Percentiles rank a stretch among this genome's conserved stretches.
These are phyloP conservation scores for Puccinia novopanici DNA, from an alignment of 1,284 basidiomycete species.

Conservation along the genomic window DNA sequence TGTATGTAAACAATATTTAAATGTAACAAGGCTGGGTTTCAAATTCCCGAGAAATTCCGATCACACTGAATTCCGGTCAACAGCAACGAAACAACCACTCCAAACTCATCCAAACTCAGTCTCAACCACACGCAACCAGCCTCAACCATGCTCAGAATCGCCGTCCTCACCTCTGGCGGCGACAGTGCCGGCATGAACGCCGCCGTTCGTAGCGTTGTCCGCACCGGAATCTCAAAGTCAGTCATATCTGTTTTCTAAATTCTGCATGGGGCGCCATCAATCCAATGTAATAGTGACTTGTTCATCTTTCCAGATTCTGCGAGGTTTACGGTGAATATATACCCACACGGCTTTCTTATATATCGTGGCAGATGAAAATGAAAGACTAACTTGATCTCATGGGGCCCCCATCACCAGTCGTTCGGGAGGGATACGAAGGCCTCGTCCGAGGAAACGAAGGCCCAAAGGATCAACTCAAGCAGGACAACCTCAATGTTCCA, in stretches of 20 bases:
- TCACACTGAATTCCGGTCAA: neutral
- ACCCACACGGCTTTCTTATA: neutral
- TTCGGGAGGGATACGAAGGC: slow-evolving; percentile 96
- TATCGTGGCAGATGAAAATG: neutral
- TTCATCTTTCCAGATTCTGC: neutral
- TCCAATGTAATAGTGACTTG: slow-evolving; percentile 30
- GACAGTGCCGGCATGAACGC: slow-evolving; percentile 89
- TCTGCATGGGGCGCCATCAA: neutral
- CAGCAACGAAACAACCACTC: neutral
- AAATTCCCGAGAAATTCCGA: too few species aligned
- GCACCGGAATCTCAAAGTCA: slow-evolving; percentile 82
- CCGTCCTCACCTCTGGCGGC: slow-evolving; percentile 91
- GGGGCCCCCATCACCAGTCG: slow-evolving; percentile 67
- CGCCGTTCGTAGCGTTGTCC: slow-evolving; percentile 84
- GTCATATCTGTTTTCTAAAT: slow-evolving; percentile 56
- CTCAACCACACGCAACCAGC: neutral
- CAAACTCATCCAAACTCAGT: neutral
- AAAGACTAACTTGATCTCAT: neutral
- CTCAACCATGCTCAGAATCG: slow-evolving; percentile 66
- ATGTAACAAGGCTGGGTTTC: too few species aligned
- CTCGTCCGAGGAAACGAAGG: slow-evolving; percentile 67
- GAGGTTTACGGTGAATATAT: slow-evolving; percentile 18
- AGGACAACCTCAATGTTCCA: slow-evolving; percentile 52
- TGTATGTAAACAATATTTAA: too few species aligned
- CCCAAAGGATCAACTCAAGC: neutral